These are phyloP conservation scores for Spathaspora sp. DNA, from an alignment of 1,139 yeast genomes.

Conservation along the genomic window DNA sequence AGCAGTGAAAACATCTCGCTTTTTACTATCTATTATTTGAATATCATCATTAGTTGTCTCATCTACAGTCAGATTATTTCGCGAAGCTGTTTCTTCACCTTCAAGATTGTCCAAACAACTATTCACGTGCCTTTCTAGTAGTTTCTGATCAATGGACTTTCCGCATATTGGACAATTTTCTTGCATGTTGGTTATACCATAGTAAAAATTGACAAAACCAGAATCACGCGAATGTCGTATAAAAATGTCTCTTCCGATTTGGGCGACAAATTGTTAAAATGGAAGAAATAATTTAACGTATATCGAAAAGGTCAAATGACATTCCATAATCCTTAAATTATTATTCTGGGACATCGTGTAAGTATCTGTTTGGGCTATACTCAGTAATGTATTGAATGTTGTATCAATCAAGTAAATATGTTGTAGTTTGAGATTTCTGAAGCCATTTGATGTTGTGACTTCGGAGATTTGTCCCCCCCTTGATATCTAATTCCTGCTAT, in stretches of 20 bases:
- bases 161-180: conserved; percentile 39
- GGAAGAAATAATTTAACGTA: no score
- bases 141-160: conserved; percentile 20
- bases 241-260: no score
- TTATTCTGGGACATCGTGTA: no score
- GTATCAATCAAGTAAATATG: no score
- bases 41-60: conserved; percentile 7
- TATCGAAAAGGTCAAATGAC: no score
- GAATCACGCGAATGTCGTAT: background rate
- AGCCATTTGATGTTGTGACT: no score
- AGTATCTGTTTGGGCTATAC: no score
- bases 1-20: conserved; percentile 26
- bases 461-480: no score
- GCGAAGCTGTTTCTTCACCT: conserved; percentile 18
- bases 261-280: background rate
- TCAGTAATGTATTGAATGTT: no score
- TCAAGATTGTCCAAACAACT: conserved; percentile 27
- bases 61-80: conserved; percentile 10
- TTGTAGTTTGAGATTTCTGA: no score
- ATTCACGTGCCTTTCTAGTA: conserved; percentile 44
- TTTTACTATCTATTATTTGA: conserved; percentile 7
- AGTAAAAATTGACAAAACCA: background rate
- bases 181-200: conserved; percentile 3
- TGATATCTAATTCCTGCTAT: no score
- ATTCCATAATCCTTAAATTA: no score